phyloP scores from a whole-genome alignment of 2,329 filamentous ascomycete genomes.

The Diaporthe sp. region DNA sequence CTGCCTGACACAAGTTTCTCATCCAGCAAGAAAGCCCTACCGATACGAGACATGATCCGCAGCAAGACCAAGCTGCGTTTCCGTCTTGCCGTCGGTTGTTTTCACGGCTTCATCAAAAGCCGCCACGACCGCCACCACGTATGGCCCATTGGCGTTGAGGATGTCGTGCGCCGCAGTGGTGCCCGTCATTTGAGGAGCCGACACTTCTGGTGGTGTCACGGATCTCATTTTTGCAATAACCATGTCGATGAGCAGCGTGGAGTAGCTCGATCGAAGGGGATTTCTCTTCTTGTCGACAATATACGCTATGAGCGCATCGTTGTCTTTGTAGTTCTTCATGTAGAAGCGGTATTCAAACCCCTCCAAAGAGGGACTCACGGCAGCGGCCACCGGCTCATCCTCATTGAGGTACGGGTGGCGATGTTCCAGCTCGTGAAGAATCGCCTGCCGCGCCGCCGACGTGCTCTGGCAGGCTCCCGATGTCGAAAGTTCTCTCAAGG shows the following conservation, averaged over 20 bases:
- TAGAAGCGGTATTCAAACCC: background rate
- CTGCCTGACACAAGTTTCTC: background rate
- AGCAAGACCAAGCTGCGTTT: background rate
- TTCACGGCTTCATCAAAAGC: background rate
- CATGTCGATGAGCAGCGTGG: background rate
- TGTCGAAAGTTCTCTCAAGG: background rate
- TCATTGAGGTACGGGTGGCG: no score
- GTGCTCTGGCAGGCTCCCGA: background rate
- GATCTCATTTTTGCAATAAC: background rate
- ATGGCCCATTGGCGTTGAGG: background rate
- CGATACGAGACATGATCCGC: background rate
- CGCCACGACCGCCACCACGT: background rate
- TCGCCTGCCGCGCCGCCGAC: background rate
- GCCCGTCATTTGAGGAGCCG: background rate
- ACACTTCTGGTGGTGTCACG: background rate
- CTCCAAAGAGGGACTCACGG: background rate
- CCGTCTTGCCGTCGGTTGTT: background rate
- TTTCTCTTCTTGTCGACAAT: background rate
- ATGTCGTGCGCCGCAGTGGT: background rate
- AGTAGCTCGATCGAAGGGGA: background rate
- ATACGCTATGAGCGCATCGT: background rate
- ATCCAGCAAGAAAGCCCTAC: no score
- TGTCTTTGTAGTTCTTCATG: background rate
- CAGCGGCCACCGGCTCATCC: background rate
- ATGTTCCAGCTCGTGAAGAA: background rate